A percentile compares a stretch with the other conserved stretches of the same genome.
These are phyloP conservation scores for Phlyctochytrium planicorne DNA, from an alignment of 192 early-diverging fungal genomes.

Conservation along the genomic window DNA sequence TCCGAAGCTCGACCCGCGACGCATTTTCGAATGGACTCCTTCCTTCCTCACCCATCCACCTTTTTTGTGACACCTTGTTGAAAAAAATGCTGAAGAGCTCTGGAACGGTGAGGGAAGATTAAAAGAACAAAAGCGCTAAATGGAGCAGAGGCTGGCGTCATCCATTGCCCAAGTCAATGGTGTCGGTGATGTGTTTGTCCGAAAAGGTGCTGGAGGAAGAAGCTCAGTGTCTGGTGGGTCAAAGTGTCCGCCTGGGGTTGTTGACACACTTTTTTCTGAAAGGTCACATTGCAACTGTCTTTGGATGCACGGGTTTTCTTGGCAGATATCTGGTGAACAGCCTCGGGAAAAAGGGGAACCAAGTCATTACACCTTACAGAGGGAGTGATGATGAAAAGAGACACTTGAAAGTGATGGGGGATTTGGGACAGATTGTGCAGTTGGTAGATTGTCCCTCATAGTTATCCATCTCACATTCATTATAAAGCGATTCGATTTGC, in stretches of 20 bases:
- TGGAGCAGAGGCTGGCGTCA: no score
- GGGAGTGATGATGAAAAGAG: slow-evolving; percentile 79
- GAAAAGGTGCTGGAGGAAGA: slow-evolving; percentile 42
- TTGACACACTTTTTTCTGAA: neutral
- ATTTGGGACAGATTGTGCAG: slow-evolving; percentile 90
- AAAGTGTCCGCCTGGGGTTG: slow-evolving; percentile 22
- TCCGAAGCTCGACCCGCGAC: no score
- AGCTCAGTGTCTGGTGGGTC: slow-evolving; percentile 25
- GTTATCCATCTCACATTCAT: neutral
- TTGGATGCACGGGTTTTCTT: slow-evolving; percentile 94
- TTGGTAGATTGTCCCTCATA: slow-evolving; percentile 45
- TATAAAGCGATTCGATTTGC: slow-evolving; percentile 72
- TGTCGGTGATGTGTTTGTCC: no score
- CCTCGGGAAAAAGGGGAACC: slow-evolving; percentile 87
- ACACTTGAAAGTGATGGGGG: slow-evolving; percentile 89
- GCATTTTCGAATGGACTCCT: no score
- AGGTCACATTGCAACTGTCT: slow-evolving; percentile 91
- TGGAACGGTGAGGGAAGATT: no score
- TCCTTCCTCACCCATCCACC: no score
- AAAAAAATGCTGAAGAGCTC: no score
- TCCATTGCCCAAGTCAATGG: no score
- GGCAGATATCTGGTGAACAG: slow-evolving; percentile 92
- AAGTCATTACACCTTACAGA: slow-evolving; percentile 88
- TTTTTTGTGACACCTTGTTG: no score
- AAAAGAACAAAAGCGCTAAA: no score